Percentiles rank a stretch among this genome's conserved stretches.
Evolutionary conservation across 192 early-diverging fungal genomes (phyloP).

Genomic region (Spizellomyces sp.): DNA sequence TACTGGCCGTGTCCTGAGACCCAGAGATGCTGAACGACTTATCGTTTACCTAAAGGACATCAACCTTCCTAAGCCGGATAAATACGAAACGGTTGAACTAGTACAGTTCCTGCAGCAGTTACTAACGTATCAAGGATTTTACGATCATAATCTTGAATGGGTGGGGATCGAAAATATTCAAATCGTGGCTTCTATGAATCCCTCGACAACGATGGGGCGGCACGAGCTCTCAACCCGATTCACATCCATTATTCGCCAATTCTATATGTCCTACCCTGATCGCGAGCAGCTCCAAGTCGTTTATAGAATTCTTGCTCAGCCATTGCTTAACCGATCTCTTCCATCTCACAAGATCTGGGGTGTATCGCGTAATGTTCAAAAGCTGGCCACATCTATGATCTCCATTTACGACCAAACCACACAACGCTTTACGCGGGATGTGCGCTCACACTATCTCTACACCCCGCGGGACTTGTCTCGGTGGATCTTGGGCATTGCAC

Average conservation of each 20-base stretch:
- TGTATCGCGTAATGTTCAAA: slow-evolving; percentile 46
- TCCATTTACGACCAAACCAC: slow-evolving; percentile 46
- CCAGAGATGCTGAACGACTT: slow-evolving; percentile 54
- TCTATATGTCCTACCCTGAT: slow-evolving; percentile 50
- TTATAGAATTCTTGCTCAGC: slow-evolving; percentile 45
- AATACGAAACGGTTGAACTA: slow-evolving; percentile 63
- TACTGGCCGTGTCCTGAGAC: slow-evolving; percentile 52
- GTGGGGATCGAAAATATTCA: slow-evolving; percentile 60
- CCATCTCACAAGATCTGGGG: slow-evolving; percentile 48
- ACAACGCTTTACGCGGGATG: slow-evolving; percentile 54
- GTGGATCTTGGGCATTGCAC: slow-evolving; percentile 43
- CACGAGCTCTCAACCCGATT: slow-evolving; percentile 56
- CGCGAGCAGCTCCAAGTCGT: slow-evolving; percentile 49
- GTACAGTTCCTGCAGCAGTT: slow-evolving; percentile 62
- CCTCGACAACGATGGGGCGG: slow-evolving; percentile 50
- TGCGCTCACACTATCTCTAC: slow-evolving; percentile 56
- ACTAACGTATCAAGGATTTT: slow-evolving; percentile 60
- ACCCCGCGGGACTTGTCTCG: slow-evolving; percentile 55
- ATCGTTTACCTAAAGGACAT: slow-evolving; percentile 67
- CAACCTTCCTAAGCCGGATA: slow-evolving; percentile 60
- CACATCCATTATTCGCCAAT: slow-evolving; percentile 52
- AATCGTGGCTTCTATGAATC: slow-evolving; percentile 62
- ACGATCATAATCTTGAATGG: slow-evolving; percentile 58
- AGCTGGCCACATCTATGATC: slow-evolving; percentile 50
- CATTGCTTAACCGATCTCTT: slow-evolving; percentile 34